Percentiles rank a stretch among this genome's conserved stretches.
Conservation (phyloP, 768 basidiomycete species). For the Rhodotorula babjevae region DNA sequence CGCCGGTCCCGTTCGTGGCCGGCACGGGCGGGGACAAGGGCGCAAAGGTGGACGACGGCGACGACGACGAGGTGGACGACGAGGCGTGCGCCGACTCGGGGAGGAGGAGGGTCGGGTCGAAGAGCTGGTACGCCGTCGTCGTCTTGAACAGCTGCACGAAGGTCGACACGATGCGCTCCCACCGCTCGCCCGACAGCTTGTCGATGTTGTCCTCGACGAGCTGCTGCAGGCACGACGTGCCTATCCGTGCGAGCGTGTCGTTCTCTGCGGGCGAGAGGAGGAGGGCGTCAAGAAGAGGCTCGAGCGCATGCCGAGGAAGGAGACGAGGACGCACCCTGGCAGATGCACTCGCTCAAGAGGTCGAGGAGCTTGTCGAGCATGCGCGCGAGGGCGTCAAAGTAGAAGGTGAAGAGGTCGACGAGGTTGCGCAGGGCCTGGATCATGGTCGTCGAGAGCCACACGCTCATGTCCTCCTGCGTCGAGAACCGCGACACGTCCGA, state of each 20-base stretch:
- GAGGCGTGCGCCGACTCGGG: slow-evolving; percentile 61
- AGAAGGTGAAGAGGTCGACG: slow-evolving; percentile 90
- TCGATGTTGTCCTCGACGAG: slow-evolving; percentile 85
- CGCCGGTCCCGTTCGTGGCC: slow-evolving; percentile 1
- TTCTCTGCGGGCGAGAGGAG: slow-evolving; percentile 61
- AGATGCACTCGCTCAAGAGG: slow-evolving; percentile 90
- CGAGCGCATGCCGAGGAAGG: neutral
- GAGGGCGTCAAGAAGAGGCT: neutral
- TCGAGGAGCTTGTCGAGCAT: slow-evolving; percentile 91
- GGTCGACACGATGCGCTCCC: slow-evolving; percentile 86
- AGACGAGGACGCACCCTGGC: slow-evolving; percentile 67
- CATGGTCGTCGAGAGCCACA: slow-evolving; percentile 98
- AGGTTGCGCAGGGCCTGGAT: slow-evolving; percentile 93
- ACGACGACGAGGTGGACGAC: slow-evolving; percentile 40
- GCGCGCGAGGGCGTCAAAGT: slow-evolving; percentile 83
- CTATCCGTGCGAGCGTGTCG: slow-evolving; percentile 93
- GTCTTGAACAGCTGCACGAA: slow-evolving; percentile 96
- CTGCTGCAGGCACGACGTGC: slow-evolving; percentile 95
- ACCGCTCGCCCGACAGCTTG: slow-evolving; percentile 74
- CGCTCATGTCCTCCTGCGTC: slow-evolving; percentile 98
- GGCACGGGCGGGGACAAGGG: slow-evolving; percentile 65
- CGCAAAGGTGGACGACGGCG: slow-evolving; percentile 46
- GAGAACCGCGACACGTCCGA: slow-evolving; percentile 88
- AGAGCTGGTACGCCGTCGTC: slow-evolving; percentile 93
- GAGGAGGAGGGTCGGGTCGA: slow-evolving; percentile 77